Base-by-base conservation (phyloP, 1,284 basidiomycete species). In the Ustilago lituana region DNA sequence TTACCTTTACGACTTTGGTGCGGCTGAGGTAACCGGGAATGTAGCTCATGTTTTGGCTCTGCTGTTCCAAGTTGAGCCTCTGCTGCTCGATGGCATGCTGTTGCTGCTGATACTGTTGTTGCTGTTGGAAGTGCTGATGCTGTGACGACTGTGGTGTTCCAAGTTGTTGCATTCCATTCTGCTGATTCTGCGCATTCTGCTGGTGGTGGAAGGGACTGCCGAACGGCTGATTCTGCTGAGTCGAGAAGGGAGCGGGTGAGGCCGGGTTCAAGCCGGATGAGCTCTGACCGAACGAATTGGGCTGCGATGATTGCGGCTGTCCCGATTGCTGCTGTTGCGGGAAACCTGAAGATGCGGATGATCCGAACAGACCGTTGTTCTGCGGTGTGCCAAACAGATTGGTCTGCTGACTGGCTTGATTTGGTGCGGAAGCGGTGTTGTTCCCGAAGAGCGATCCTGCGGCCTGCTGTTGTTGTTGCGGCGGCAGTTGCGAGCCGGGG, bases 21-120 rank as follows among this genome's bases (percentile, higher is more conserved):
- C 60, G 50, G 53, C 69, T 72, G 36, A 72, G 64, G 17, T 72
- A 72, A 26, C 69, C 69, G 14, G 69, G 69, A 14, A 72, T 55
- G 40, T 72, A 72, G 57, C 55, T 67, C 69, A 72, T 67, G 35
- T 61, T 64, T 12, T 70, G 62, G 33, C 65, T 67, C 27, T 63
- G 69, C 36, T 59, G 59, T 35, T 71, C 63, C 36, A 66, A 35
- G 27, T 59, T 54, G 22, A 39, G 36, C 26, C 57, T 27, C 50
- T 71, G 68, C 38, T 71, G 68, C 11, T 62, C 66, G 27, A 69
- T 60, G 8, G 47, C 50, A 14, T 63, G 60, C 20, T 68, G 65
- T 12, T 68, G 65, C 20, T 58, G 55, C 17, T 59, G 59, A 2
- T 55, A 40, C 37, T 57, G 62, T 40, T 59, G 61, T 6, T 57